A percentile compares a stretch with the other conserved stretches of the same genome.
Evolutionary conservation across 2,329 filamentous ascomycete species (phyloP).

Genomic region (Fusarium praegraminearum): DNA sequence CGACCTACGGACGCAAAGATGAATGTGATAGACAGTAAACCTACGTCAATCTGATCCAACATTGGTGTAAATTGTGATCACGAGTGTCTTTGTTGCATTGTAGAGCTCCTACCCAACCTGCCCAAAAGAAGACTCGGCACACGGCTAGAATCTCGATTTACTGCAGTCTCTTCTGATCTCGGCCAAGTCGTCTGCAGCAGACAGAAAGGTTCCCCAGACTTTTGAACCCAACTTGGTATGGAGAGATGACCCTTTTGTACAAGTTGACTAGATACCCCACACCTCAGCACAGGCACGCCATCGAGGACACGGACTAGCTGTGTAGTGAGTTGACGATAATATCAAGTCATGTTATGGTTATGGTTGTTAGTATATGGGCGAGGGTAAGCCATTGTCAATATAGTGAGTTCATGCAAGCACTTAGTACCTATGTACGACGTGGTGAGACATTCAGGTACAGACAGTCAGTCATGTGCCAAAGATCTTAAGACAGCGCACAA

Average conservation of each 20-base stretch:
- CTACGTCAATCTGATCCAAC: constrained; percentile 21
- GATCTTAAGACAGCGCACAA: neutral
- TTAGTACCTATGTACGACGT: constrained; percentile 1
- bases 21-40: neutral
- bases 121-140: neutral
- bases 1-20: neutral
- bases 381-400: neutral
- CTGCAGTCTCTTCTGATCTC: constrained; percentile 4
- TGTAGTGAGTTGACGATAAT: neutral
- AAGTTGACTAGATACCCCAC: constrained; percentile 36
- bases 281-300: constrained; percentile 30
- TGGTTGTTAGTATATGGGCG: neutral
- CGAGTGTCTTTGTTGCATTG: constrained; percentile 13
- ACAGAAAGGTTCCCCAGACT: constrained; percentile 36
- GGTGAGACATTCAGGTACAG: constrained; percentile 3
- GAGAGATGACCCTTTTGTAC: constrained; percentile 23
- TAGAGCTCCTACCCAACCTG: neutral
- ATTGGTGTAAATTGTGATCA: constrained; percentile 5
- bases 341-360: neutral
- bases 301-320: constrained; percentile 16
- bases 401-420: constrained; percentile 11
- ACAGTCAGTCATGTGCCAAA: neutral
- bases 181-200: constrained; percentile 10
- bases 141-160: constrained; percentile 19
- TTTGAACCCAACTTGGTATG: constrained; percentile 33